Conservation (phyloP, 331 rosid genomes). For the Acacia pycnantha region DNA sequence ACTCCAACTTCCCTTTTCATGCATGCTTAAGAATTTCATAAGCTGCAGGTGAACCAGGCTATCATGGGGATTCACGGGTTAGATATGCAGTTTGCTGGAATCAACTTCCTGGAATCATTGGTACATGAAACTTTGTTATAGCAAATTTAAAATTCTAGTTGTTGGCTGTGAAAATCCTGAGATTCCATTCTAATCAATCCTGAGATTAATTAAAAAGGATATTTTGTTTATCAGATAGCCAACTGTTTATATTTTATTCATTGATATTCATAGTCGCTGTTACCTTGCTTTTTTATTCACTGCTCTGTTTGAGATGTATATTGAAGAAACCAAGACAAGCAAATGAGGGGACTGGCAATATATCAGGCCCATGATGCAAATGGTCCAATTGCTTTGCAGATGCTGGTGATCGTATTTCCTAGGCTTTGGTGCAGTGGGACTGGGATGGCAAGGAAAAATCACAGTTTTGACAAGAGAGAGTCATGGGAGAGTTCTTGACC, state of each 20-base stretch:
- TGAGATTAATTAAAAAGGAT: background rate
- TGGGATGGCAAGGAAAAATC: background rate
- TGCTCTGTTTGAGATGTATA: background rate
- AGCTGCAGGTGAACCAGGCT: constrained; percentile 84
- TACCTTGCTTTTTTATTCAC: background rate
- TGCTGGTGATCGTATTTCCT: background rate
- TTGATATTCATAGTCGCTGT: background rate
- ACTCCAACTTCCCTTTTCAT: constrained; percentile 11
- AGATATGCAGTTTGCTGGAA: constrained; percentile 83
- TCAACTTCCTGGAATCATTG: constrained; percentile 84
- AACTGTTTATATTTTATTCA: background rate
- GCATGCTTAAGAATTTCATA: constrained; percentile 31
- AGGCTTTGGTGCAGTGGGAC: background rate
- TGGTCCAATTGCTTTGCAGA: background rate
- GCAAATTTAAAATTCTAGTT: constrained; percentile 11
- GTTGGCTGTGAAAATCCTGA: background rate
- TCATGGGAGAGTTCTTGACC: background rate
- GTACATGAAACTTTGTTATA: constrained; percentile 41
- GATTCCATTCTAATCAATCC: background rate
- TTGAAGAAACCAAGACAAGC: background rate
- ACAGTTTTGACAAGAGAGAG: background rate
- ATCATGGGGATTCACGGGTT: constrained; percentile 70
- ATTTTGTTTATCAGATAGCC: background rate
- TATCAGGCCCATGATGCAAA: background rate
- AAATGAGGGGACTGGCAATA: background rate